These are phyloP conservation scores for Alternaria triticimaculans DNA, from an alignment of 2,329 filamentous ascomycete genomes.

Conservation along the genomic window DNA sequence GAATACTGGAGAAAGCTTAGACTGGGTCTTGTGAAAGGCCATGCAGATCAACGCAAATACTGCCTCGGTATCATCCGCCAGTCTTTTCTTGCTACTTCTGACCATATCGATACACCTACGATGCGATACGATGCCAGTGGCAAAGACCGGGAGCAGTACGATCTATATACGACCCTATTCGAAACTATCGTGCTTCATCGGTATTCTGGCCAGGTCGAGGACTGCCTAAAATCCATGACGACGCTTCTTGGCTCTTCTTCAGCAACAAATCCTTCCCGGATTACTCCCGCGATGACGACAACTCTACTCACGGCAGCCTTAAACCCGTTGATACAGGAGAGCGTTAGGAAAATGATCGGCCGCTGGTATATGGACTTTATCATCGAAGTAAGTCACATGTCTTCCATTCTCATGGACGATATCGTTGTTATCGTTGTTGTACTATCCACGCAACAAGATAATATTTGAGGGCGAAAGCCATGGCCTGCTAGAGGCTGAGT, in stretches of 20 bases:
- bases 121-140: conserved; percentile 31
- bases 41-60: conserved; percentile 55
- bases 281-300: conserved; percentile 52
- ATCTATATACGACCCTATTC: conserved; percentile 54
- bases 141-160: conserved; percentile 45
- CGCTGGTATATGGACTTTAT: conserved; percentile 52
- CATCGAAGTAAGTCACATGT: conserved; percentile 14
- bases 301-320: conserved; percentile 52
- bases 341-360: conserved; percentile 55
- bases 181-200: conserved; percentile 58
- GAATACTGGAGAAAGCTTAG: conserved; percentile 52
- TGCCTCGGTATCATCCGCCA: conserved; percentile 54
- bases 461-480: not conserved
- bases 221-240: conserved; percentile 53
- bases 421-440: not conserved
- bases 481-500: not conserved
- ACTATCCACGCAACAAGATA: not conserved
- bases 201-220: conserved; percentile 58
- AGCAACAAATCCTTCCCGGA: conserved; percentile 37
- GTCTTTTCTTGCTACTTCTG: conserved; percentile 45
- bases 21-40: conserved; percentile 50
- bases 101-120: conserved; percentile 29
- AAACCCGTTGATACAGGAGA: conserved; percentile 52
- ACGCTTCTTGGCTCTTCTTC: conserved; percentile 45
- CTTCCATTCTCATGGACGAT: no score